These are phyloP conservation scores for Ophiosphaerella korrae DNA, from an alignment of 2,329 filamentous ascomycete species.

Conservation along the genomic window DNA sequence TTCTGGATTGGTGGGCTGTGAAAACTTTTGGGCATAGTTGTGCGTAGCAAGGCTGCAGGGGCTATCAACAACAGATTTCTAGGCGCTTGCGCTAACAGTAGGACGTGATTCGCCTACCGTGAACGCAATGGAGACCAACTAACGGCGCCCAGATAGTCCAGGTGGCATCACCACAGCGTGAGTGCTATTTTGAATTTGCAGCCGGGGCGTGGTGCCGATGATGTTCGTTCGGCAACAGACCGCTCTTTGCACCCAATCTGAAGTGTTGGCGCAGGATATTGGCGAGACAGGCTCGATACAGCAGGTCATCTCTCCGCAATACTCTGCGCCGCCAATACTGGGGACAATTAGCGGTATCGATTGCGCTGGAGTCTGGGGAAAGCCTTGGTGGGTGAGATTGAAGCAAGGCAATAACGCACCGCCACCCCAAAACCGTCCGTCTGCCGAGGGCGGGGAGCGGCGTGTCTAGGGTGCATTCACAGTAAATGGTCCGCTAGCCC, in stretches of 20 bases:
- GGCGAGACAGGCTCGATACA: slow-evolving; percentile 8
- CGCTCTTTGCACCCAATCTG: slow-evolving; percentile 17
- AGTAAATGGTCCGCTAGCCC: slow-evolving; percentile 15
- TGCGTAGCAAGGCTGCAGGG: no score
- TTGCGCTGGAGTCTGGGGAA: slow-evolving; percentile 34
- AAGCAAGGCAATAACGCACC: slow-evolving; percentile 14
- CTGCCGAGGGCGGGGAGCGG: slow-evolving; percentile 20
- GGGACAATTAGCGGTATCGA: slow-evolving; percentile 12
- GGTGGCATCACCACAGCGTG: slow-evolving; percentile 35
- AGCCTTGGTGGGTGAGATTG: slow-evolving; percentile 13
- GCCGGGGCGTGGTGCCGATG: slow-evolving; percentile 12
- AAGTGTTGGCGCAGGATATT: background rate
- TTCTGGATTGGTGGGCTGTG: no score
- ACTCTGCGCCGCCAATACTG: slow-evolving; percentile 3
- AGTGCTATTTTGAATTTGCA: slow-evolving; percentile 19
- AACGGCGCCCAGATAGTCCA: slow-evolving; percentile 21
- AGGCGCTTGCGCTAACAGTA: no score
- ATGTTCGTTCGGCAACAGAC: slow-evolving; percentile 21
- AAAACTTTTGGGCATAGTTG: no score
- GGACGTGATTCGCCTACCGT: no score
- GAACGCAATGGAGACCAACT: slow-evolving; percentile 5
- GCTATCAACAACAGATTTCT: no score
- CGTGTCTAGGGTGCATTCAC: no score
- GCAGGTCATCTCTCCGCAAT: slow-evolving; percentile 9
- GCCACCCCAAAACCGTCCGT: slow-evolving; percentile 27